These are phyloP conservation scores for Furcasterigmium sp. DNA, from an alignment of 2,329 filamentous ascomycete genomes.

Conservation along the genomic window DNA sequence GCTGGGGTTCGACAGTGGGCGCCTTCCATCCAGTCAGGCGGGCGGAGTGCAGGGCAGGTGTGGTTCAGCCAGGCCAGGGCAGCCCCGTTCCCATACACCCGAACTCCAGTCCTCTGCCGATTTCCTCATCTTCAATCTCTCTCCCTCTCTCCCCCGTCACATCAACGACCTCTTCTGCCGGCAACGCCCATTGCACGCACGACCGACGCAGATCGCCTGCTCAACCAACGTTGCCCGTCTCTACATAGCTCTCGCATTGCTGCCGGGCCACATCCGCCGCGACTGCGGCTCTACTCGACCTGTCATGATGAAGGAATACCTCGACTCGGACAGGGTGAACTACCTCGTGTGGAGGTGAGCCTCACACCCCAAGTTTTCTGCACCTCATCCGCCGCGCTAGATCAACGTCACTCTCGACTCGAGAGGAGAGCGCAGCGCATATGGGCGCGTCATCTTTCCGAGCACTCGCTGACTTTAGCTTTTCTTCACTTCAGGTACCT, in stretches of 20 bases:
- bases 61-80: constrained; percentile 1
- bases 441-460: no score
- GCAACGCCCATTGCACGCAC: not conserved
- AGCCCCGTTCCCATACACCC: constrained; percentile 1
- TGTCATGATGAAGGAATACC: constrained; percentile 53
- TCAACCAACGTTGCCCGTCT: not conserved
- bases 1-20: not conserved
- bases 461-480: no score
- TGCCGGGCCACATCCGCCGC: constrained; percentile 7
- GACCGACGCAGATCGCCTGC: constrained; percentile 1
- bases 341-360: constrained; percentile 68
- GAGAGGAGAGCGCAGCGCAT: no score
- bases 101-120: constrained; percentile 3
- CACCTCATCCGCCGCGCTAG: not conserved
- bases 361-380: constrained; percentile 5
- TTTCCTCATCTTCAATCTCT: constrained; percentile 5
- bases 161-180: constrained; percentile 1
- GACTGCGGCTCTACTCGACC: constrained; percentile 11
- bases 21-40: no score
- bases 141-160: not conserved
- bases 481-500: constrained; percentile 38
- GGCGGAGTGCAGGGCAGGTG: no score
- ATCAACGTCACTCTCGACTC: not conserved
- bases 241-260: not conserved
- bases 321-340: constrained; percentile 64